Percentiles rank a stretch among this genome's conserved stretches.
These are phyloP conservation scores for Saturnispora bothae DNA, from an alignment of 805 yeast species.

Conservation along the genomic window DNA sequence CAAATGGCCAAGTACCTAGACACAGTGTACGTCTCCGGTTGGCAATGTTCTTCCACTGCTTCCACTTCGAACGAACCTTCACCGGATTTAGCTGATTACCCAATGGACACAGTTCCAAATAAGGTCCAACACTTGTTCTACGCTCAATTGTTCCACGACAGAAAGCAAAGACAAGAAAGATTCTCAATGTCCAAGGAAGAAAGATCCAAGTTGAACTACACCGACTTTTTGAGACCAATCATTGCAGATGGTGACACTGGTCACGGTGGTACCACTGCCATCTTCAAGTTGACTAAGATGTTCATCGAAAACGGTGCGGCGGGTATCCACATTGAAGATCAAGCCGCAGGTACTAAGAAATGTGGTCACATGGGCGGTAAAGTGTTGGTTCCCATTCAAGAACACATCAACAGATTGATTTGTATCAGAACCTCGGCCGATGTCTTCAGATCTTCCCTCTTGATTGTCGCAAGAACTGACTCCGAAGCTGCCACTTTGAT, in stretches of 20 bases:
- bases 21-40: slow-evolving; percentile 88
- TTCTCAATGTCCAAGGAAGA: slow-evolving; percentile 48
- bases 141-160: slow-evolving; percentile 94
- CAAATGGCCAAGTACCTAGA: slow-evolving; percentile 96
- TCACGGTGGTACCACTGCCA: slow-evolving; percentile 97
- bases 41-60: slow-evolving; percentile 98
- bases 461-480: slow-evolving; percentile 91
- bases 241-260: slow-evolving; percentile 98
- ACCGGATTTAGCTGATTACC: slow-evolving; percentile 97
- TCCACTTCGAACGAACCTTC: slow-evolving; percentile 96
- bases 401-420: slow-evolving; percentile 87
- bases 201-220: slow-evolving; percentile 61
- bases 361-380: slow-evolving; percentile 99
- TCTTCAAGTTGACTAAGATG: slow-evolving; percentile 88
- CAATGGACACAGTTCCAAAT: slow-evolving; percentile 97
- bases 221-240: slow-evolving; percentile 87
- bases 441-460: slow-evolving; percentile 75
- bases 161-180: slow-evolving; percentile 88
- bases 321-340: slow-evolving; percentile 97
- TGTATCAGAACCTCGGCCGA: slow-evolving; percentile 95
- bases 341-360: slow-evolving; percentile 97
- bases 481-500: slow-evolving; percentile 95
- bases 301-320: slow-evolving; percentile 98
- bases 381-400: slow-evolving; percentile 94
- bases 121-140: slow-evolving; percentile 95